Conservation (phyloP, 306 rosid genomes). For the Parietaria judaica region DNA sequence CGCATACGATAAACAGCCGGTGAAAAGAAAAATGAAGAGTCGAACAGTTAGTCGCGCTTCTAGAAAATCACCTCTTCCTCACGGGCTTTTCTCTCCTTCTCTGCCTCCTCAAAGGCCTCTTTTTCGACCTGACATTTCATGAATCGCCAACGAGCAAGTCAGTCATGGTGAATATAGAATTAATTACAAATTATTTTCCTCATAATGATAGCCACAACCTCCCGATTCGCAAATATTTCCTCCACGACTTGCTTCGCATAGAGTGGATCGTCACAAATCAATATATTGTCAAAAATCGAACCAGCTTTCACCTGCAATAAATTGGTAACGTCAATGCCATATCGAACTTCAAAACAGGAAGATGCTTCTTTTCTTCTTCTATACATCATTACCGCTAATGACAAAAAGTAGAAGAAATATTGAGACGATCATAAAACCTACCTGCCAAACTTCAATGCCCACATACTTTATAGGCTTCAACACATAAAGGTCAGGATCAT, state of each 20-base stretch:
- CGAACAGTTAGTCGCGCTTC: not conserved
- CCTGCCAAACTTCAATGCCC: conserved; percentile 99
- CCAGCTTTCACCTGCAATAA: conserved; percentile 84
- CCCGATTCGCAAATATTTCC: conserved; percentile 56
- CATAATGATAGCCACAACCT: conserved; percentile 32
- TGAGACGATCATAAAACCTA: conserved; percentile 17
- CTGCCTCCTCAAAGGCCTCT: conserved; percentile 85
- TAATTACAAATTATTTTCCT: not conserved
- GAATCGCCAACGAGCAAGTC: conserved; percentile 3
- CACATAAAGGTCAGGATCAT: conserved; percentile 82
- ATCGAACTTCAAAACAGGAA: not conserved
- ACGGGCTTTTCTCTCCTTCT: conserved; percentile 59
- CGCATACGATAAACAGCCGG: not conserved
- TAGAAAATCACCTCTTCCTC: conserved; percentile 68
- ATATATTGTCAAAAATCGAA: conserved; percentile 82
- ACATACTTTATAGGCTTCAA: conserved; percentile 83
- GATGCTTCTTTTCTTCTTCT: not conserved
- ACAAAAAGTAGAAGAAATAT: too few species aligned
- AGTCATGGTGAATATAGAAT: conserved; percentile 11
- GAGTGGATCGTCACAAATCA: conserved; percentile 82
- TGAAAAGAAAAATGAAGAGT: too few species aligned
- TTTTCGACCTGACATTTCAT: conserved; percentile 46
- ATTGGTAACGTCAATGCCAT: not conserved
- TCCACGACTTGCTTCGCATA: conserved; percentile 80
- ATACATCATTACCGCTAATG: too few species aligned